phyloP scores from a whole-genome alignment of 495 filamentous ascomycete species.

The Neurospora tetraspora region DNA sequence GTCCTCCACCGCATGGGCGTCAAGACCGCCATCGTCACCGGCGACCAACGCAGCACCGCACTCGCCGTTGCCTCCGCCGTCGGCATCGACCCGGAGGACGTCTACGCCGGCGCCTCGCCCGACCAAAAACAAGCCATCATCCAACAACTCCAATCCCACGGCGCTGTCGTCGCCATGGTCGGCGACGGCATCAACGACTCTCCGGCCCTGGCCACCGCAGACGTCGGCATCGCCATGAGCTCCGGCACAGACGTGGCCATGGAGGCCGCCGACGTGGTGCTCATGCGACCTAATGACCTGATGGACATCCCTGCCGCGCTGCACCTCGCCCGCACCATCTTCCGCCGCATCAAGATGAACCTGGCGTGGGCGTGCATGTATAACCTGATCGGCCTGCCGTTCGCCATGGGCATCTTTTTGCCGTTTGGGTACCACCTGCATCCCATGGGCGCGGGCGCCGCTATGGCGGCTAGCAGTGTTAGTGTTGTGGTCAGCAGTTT shows the following conservation, averaged over 20 bases:
- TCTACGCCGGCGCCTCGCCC: slow-evolving; percentile 76
- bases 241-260: slow-evolving; percentile 95
- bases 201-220: slow-evolving; percentile 83
- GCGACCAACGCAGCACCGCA: slow-evolving; percentile 77
- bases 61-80: slow-evolving; percentile 71
- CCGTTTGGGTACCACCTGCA: slow-evolving; percentile 81
- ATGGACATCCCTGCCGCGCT: slow-evolving; percentile 84
- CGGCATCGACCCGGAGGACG: slow-evolving; percentile 63
- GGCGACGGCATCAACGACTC: slow-evolving; percentile 99
- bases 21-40: slow-evolving; percentile 83
- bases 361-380: slow-evolving; percentile 86
- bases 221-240: slow-evolving; percentile 85
- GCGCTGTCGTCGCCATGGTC: slow-evolving; percentile 86
- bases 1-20: slow-evolving; percentile 78
- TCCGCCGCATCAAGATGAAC: slow-evolving; percentile 88
- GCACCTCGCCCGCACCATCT: slow-evolving; percentile 74
- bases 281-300: slow-evolving; percentile 87
- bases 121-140: slow-evolving; percentile 84
- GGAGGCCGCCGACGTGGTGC: slow-evolving; percentile 92
- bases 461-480: slow-evolving; percentile 87
- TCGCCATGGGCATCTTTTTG: slow-evolving; percentile 92
- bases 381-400: slow-evolving; percentile 85
- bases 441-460: slow-evolving; percentile 88
- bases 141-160: slow-evolving; percentile 56
- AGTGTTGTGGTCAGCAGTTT: slow-evolving; percentile 81